Percentiles rank a stretch among this genome's conserved stretches.
These are phyloP conservation scores for Calonectria fujianensis DNA, from an alignment of 2,329 filamentous ascomycete genomes.

Conservation along the genomic window DNA sequence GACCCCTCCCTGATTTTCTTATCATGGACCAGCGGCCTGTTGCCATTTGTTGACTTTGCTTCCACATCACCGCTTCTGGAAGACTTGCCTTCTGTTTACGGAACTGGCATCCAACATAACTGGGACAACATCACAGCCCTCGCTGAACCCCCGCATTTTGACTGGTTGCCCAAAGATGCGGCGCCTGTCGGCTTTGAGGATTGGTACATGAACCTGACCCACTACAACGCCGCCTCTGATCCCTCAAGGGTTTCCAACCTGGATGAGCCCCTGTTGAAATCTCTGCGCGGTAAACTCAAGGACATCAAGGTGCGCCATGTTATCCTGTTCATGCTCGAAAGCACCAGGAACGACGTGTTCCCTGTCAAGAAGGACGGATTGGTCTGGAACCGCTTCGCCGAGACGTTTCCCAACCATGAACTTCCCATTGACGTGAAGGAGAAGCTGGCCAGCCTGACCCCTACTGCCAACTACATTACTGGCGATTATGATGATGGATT, in stretches of 20 bases:
- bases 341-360: constrained; percentile 67
- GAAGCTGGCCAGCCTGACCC: constrained; percentile 55
- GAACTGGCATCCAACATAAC: constrained; percentile 52
- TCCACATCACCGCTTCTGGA: constrained; percentile 57
- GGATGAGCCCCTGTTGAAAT: constrained; percentile 56
- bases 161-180: constrained; percentile 51
- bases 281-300: constrained; percentile 52
- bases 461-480: constrained; percentile 59
- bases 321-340: constrained; percentile 66
- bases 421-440: constrained; percentile 59
- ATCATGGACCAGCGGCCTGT: constrained; percentile 59
- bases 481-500: constrained; percentile 62
- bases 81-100: constrained; percentile 50
- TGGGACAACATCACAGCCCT: constrained; percentile 57
- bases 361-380: constrained; percentile 64
- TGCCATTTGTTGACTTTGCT: constrained; percentile 60
- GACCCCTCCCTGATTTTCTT: constrained; percentile 60
- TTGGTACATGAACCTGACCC: constrained; percentile 51
- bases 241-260: constrained; percentile 65
- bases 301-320: constrained; percentile 65
- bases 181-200: constrained; percentile 52
- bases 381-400: constrained; percentile 60
- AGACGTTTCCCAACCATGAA: constrained; percentile 57
- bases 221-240: constrained; percentile 61
- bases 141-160: constrained; percentile 43